Conservation (phyloP, 1,284 basidiomycete species). For the Golubevia pallescens region DNA sequence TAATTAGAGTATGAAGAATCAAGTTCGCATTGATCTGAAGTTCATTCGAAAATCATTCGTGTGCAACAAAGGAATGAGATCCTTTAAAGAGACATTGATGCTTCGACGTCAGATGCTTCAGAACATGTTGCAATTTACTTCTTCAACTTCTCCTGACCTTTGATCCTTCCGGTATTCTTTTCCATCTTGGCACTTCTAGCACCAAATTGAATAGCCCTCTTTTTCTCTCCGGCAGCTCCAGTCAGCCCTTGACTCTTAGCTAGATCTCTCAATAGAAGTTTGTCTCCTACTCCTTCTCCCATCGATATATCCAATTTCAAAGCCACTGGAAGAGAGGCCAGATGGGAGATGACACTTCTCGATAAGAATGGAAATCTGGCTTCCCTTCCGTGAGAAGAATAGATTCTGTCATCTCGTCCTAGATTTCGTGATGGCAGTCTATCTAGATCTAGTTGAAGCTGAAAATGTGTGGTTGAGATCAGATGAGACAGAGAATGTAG, state of each 20-base stretch:
- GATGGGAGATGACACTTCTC: slow-evolving; percentile 32
- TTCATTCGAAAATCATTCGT: too few relatives aligned
- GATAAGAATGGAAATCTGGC: slow-evolving; percentile 66
- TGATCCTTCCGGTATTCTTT: slow-evolving; percentile 63
- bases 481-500: slow-evolving; percentile 3
- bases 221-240: slow-evolving; percentile 74
- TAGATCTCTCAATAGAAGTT: slow-evolving; percentile 74
- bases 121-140: slow-evolving; percentile 4
- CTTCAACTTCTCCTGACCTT: slow-evolving; percentile 47
- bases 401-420: slow-evolving; percentile 88
- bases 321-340: slow-evolving; percentile 78
- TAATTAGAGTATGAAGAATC: too few relatives aligned
- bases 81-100: too few relatives aligned
- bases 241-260: slow-evolving; percentile 26
- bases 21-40: too few relatives aligned
- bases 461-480: neutral
- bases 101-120: too few relatives aligned
- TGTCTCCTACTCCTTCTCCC: slow-evolving; percentile 79
- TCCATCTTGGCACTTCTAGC: slow-evolving; percentile 87
- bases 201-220: slow-evolving; percentile 97
- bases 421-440: slow-evolving; percentile 88
- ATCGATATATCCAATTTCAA: slow-evolving; percentile 75
- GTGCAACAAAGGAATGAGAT: too few relatives aligned
- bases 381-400: slow-evolving; percentile 87
- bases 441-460: slow-evolving; percentile 91